Evolutionary conservation across 768 basidiomycete species (phyloP).

Genomic region (Suillus placidus): DNA sequence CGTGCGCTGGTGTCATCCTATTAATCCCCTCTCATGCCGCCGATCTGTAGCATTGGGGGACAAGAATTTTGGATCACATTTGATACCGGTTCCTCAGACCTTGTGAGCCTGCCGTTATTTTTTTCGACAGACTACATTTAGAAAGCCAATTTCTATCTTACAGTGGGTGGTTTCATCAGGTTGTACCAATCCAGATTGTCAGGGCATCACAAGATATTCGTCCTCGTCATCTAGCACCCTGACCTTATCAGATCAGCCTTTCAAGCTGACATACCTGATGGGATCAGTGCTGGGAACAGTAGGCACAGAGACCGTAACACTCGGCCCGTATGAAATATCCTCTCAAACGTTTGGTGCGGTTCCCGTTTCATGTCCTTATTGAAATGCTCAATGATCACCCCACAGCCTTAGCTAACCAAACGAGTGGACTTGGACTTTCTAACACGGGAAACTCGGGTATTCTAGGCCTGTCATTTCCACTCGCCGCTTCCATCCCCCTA

Average conservation of each 20-base stretch:
- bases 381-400: constrained; percentile 3
- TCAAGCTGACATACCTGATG: constrained; percentile 52
- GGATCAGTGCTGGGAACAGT: constrained; percentile 52
- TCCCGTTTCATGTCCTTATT: background rate
- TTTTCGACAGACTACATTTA: constrained; percentile 3
- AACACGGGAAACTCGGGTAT: constrained; percentile 56
- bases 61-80: constrained; percentile 49
- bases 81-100: constrained; percentile 62
- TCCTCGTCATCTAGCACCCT: constrained; percentile 34
- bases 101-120: constrained; percentile 38
- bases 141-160: background rate
- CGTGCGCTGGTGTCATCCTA: background rate
- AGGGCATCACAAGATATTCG: constrained; percentile 45
- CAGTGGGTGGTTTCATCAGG: constrained; percentile 55
- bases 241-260: constrained; percentile 36
- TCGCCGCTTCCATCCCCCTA: constrained; percentile 47
- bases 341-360: constrained; percentile 52
- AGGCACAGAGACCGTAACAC: constrained; percentile 46
- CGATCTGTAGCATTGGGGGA: constrained; percentile 39
- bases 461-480: constrained; percentile 55
- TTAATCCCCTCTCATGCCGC: background rate
- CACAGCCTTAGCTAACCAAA: constrained; percentile 49
- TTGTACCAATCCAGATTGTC: constrained; percentile 50
- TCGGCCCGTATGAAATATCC: constrained; percentile 48
- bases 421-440: constrained; percentile 45